Base-by-base conservation (phyloP, 257 asterid species). In the Penstemon davidsonii region DNA sequence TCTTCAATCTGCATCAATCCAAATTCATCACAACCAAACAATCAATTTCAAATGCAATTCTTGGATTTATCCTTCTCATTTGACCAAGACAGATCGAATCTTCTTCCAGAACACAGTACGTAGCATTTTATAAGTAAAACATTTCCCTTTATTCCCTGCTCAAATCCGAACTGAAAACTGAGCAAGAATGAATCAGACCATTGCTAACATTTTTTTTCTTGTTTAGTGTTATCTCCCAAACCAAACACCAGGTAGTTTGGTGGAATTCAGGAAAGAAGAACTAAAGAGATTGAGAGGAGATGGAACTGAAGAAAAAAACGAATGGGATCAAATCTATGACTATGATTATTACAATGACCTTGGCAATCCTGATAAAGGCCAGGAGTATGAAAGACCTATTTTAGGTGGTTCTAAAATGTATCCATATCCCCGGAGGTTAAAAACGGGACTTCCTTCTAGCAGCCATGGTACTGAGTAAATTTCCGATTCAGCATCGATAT, bases 351-450 rank as follows among this genome's bases (percentile, higher is more conserved):
- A 81, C 67, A 72, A 81, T 63, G 83, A 83, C 69, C 82, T 78
- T 13, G 68, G 84, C 44, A 60, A 68, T 73, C 79, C 84, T 13
- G 79, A 63, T 39, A 42, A 38, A 64, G 78, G 81, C 43, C 47
- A 7, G 8, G 67, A 67, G 19, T 53, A 73, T 53, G 65, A 62
- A 46, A 63, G 86, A 33, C 83, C 81, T 11, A 73, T 68, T 52
- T 67, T 83, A 11, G 88, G 88, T 37, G 86, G 86, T 37, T 76
- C 82, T 4, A 63, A 12, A 55, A 54, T 56, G 68, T 71, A 76
- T 68, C 86, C 88, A 46, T 83, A 83, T 74, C 88, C 86, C 10
- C 80, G 86, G n/a, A 76, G 86, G 63, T 64, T 63, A 55, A 78
- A 81, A 72, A 83, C 84, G 5, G 79, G 83, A 39, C 82, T 66